Evolutionary conservation across 805 yeast species (phyloP).

Genomic region (Metschnikowia vanudenii): DNA sequence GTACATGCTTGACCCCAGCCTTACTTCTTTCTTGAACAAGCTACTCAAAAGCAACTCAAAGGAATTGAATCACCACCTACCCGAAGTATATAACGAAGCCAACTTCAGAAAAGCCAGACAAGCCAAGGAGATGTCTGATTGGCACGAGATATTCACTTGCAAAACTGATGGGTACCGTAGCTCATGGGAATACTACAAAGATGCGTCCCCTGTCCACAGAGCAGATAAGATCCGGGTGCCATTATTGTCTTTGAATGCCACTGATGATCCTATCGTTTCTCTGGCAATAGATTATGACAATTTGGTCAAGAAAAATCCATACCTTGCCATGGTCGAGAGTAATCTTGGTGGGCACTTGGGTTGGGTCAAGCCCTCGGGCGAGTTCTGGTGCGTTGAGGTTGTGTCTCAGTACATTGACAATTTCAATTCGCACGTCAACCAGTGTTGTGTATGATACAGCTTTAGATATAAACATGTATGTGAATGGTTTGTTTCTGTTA

Average conservation of each 20-base stretch:
- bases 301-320: slow-evolving; percentile 52
- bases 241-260: slow-evolving; percentile 56
- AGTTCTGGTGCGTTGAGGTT: slow-evolving; percentile 56
- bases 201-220: slow-evolving; percentile 56
- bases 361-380: slow-evolving; percentile 61
- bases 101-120: slow-evolving; percentile 49
- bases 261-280: slow-evolving; percentile 76
- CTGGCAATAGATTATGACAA: slow-evolving; percentile 52
- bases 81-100: slow-evolving; percentile 29
- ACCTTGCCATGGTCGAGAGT: slow-evolving; percentile 55
- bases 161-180: slow-evolving; percentile 63
- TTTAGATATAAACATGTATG: too few species aligned
- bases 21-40: slow-evolving; percentile 32
- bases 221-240: slow-evolving; percentile 59
- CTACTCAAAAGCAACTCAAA: slow-evolving; percentile 36
- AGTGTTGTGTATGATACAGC: too few species aligned
- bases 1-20: slow-evolving; percentile 34
- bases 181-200: slow-evolving; percentile 63
- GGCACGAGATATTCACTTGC: slow-evolving; percentile 66
- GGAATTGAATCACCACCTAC: slow-evolving; percentile 28
- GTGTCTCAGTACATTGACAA: slow-evolving; percentile 35
- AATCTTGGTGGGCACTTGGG: slow-evolving; percentile 80
- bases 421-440: slow-evolving; percentile 16
- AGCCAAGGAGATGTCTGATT: slow-evolving; percentile 45
- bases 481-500: too few species aligned